Conservation (phyloP, 73 alveolate genomes). For the Blepharisma stoltei region DNA sequence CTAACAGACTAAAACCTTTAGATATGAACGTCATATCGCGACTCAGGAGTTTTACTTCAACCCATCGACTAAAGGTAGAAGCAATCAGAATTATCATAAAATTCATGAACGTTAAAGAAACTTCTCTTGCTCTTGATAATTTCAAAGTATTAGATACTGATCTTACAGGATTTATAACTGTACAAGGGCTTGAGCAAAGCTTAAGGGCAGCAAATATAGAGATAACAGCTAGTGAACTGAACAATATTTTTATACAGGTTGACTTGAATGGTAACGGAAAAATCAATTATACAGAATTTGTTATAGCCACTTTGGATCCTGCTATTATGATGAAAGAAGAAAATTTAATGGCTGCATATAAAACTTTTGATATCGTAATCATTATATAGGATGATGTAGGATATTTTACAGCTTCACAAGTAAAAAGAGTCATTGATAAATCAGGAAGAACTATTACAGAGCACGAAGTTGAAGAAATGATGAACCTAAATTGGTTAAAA, state of each 20-base stretch:
- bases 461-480: not conserved
- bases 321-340: constrained; percentile 29
- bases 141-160: not conserved
- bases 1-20: not conserved
- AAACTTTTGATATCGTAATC: constrained; percentile 34
- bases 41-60: not conserved
- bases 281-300: constrained; percentile 37
- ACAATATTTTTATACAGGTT: constrained; percentile 22
- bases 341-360: constrained; percentile 33
- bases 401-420: not conserved
- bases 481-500: not conserved
- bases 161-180: not conserved
- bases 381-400: not conserved
- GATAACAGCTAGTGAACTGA: constrained; percentile 32
- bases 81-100: not conserved
- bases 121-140: not conserved
- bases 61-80: not conserved
- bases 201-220: not conserved
- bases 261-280: constrained; percentile 41
- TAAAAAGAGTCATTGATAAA: not conserved
- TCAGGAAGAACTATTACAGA: not conserved
- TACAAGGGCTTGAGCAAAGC: not conserved
- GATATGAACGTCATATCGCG: not conserved
- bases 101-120: not conserved
- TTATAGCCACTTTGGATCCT: constrained; percentile 32